Evolutionary conservation across 2,329 filamentous ascomycete genomes (phyloP), one percentile per base, ranked within the genome.

Genomic region (Colletotrichum falcatum): DNA sequence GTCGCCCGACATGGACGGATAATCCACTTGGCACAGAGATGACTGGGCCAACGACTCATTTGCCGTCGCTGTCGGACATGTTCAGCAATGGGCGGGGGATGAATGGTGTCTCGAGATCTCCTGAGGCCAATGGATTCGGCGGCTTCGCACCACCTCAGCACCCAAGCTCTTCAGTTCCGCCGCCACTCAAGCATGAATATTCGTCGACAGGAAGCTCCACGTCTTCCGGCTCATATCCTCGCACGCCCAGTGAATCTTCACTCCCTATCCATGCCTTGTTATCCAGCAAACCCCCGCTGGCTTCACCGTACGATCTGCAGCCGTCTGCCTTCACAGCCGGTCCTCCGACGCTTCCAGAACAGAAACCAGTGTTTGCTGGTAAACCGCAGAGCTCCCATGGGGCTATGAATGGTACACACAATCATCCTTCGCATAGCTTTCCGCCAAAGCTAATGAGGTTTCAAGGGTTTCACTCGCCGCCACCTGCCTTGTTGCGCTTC

Each of bases 241-340:
- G 86, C 51, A 84, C 83, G 5, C 82, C 84, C 0, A 82, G 84
- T 56, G 87, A 89, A 46, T 83, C 85, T 0, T 80, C 85, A 1
- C 74, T 89, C 14, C 86, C 87, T 1, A 89, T 89, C 30, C 87
- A 89, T 72, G 83, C 86, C 0, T 79, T 89, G 0, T 77, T 89
- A 26, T 82, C 82, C 2, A 81, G 83, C 28, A 83, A 83, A 69
- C 74, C 77, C 11, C 70, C 78, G 26, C 62, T 58, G 16, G 48
- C 67, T 71, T 62, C 70, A 64, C 55, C 72, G 71, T 74, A 73
- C 74, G 54, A 74, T 60, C 58, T 49, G 58, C 53, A 73, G 49
- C 60, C 59, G 46, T 60, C 68, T 51, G 62, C 61, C 35, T 56
- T 60, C 55, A 28, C 65, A 49, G 70, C 33, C 7, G 67, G 59